Evolutionary conservation across 2,329 filamentous ascomycete species (phyloP).

Genomic region (Botrytis fabae): DNA sequence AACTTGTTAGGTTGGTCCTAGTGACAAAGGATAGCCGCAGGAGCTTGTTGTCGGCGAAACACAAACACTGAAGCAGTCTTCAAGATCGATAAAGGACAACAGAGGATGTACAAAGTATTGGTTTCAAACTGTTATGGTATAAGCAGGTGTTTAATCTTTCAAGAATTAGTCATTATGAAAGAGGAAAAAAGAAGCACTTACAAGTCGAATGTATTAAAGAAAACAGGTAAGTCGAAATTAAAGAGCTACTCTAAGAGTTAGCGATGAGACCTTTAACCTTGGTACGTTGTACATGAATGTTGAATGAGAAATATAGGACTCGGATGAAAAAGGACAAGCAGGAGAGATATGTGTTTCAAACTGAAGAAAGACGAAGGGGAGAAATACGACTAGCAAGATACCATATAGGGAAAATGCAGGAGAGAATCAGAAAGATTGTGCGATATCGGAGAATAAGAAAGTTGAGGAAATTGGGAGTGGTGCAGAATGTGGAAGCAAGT

Average conservation of each 20-base stretch:
- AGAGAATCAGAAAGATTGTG: not conserved
- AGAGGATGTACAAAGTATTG: not conserved
- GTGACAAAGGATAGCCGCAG: not conserved
- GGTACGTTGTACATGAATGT: not conserved
- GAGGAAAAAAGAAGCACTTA: not conserved
- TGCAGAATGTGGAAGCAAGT: not conserved
- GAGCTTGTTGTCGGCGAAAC: not conserved
- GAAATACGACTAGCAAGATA: not conserved
- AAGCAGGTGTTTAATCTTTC: not conserved
- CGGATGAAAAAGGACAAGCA: not conserved
- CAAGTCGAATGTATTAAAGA: not conserved
- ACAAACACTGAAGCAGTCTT: too few relatives aligned
- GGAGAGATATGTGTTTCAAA: not conserved
- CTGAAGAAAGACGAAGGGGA: not conserved
- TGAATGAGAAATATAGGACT: not conserved
- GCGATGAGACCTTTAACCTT: not conserved
- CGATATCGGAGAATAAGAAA: not conserved
- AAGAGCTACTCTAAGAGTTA: slow-evolving; percentile 8
- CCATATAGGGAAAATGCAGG: not conserved
- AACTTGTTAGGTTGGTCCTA: not conserved
- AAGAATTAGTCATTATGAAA: not conserved
- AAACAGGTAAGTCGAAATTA: not conserved
- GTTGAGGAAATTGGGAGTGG: not conserved
- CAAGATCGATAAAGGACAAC: not conserved
- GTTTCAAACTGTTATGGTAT: not conserved